Base-by-base conservation (phyloP, 139 green algal genomes). In the Pycnococcus provasolii region DNA sequence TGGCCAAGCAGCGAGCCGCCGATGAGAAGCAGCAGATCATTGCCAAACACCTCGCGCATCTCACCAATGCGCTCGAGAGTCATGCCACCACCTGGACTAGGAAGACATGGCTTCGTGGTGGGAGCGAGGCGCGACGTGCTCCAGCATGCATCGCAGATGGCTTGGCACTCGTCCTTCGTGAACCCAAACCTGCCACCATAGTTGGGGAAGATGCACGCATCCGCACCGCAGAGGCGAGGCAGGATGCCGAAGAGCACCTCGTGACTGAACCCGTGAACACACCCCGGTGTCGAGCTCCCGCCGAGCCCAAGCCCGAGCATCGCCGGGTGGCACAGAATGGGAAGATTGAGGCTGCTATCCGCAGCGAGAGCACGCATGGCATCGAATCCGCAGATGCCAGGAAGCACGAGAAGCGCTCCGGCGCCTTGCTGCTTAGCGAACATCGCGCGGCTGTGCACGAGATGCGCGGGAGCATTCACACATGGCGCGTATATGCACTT, bases 181-280 rank as follows among this genome's bases (percentile, higher is more conserved):
- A 77, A 73, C 39, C 55, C 58, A 53, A 77, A 77, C 3, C 71
- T 47, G 13, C 71, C 64, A 13, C 71, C 71, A 15, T 60, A 65
- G 65, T 65, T 71, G 1, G 64, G 71, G 53, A 77, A 77, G 60
- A 77, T 77, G 39, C 58, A 70, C 40, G 64, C 64, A 45, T 77
- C 71, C 2, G 54, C 57, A 40, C 71, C 71, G 15, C 39, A 40
- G 1, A 77, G 46, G 2, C 66, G 71, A 26, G 65, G 65, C 1
- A 77, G 39, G 43, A 42, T 55, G 9, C 26, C 61, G 4, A 75
- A 41, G 5, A 62, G 45, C 1, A 77, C 57, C 37, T 62, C 46
- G 42, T 73, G 66, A 42, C 64, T 53, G 53, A 77, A 77, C 11
- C 70, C 70, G 11, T 53, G 8, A n/a, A 41, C 13, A 3, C 55